A percentile compares a stretch with the other conserved stretches of the same genome.
Conservation (phyloP, 805 yeast species). For the Candida easanensis region DNA sequence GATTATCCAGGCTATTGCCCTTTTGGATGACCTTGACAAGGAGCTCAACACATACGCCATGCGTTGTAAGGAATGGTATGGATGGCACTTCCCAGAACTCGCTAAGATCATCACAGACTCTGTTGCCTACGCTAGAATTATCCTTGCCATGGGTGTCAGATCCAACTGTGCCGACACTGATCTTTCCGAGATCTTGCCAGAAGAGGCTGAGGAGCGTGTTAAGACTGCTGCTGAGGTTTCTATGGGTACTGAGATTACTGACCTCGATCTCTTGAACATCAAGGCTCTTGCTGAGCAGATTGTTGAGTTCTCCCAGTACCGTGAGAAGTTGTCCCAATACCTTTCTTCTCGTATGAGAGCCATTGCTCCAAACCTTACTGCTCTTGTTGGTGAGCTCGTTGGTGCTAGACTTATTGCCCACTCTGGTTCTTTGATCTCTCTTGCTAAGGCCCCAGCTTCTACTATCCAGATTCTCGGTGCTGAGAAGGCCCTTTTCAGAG, state of each 20-base stretch:
- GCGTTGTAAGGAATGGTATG: conserved; percentile 99
- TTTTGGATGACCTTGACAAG: conserved; percentile 94
- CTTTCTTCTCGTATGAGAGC: conserved; percentile 95
- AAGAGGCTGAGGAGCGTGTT: conserved; percentile 86
- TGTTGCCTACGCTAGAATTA: conserved; percentile 92
- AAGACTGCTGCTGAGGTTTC: conserved; percentile 98
- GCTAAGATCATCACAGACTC: conserved; percentile 96
- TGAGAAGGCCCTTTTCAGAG: conserved; percentile 98
- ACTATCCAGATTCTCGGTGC: conserved; percentile 98
- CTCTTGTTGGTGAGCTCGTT: conserved; percentile 94
- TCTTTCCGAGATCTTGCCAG: conserved; percentile 86
- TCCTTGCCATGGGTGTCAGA: conserved; percentile 91
- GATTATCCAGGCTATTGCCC: conserved; percentile 98
- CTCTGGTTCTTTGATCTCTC: conserved; percentile 89
- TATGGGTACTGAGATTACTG: conserved; percentile 99
- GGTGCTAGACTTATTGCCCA: conserved; percentile 99
- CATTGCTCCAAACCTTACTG: conserved; percentile 95
- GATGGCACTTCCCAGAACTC: conserved; percentile 99
- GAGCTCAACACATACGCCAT: conserved; percentile 97
- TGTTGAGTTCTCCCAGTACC: conserved; percentile 91
- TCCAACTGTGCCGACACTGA: conserved; percentile 89
- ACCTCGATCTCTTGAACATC: conserved; percentile 83
- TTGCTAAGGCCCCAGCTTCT: conserved; percentile 98
- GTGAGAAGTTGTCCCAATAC: conserved; percentile 93
- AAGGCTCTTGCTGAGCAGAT: conserved; percentile 92